Conservation (phyloP, 2,329 filamentous ascomycete species). For the Colletotrichum euphorbiae region DNA sequence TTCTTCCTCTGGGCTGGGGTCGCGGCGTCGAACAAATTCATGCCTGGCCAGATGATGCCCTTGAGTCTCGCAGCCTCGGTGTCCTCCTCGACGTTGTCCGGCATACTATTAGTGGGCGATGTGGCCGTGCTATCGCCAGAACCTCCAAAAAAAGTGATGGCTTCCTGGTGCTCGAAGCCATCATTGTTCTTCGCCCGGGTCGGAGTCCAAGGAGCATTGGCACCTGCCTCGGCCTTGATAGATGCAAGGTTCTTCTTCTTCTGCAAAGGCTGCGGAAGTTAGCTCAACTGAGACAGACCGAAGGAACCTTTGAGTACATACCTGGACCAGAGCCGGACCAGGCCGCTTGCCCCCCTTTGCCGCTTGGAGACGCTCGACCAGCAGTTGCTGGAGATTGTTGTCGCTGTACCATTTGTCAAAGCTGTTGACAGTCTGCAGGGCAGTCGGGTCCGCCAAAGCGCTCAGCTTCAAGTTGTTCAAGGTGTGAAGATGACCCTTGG, state of each 20-base stretch:
- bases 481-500: slow-evolving; percentile 89
- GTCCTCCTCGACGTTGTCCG: slow-evolving; percentile 21
- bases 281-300: neutral
- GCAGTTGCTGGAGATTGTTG: slow-evolving; percentile 76
- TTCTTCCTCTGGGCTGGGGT: slow-evolving; percentile 78
- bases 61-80: slow-evolving; percentile 60
- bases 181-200: neutral
- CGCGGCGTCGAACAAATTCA: slow-evolving; percentile 85
- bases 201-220: slow-evolving; percentile 19
- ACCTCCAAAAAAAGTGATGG: slow-evolving; percentile 31
- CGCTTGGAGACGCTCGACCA: slow-evolving; percentile 80
- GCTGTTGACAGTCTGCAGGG: slow-evolving; percentile 73
- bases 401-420: slow-evolving; percentile 85
- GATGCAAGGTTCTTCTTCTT: slow-evolving; percentile 25
- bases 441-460: slow-evolving; percentile 63
- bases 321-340: slow-evolving; percentile 34
- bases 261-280: slow-evolving; percentile 13
- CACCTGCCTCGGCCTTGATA: slow-evolving; percentile 15
- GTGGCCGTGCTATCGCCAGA: slow-evolving; percentile 2
- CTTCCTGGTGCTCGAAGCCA: slow-evolving; percentile 22
- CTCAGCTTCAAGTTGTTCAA: slow-evolving; percentile 78
- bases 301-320: neutral
- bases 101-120: slow-evolving; percentile 3
- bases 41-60: slow-evolving; percentile 80
- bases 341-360: slow-evolving; percentile 70